A percentile compares a stretch with the other conserved stretches of the same genome.
Conservation (phyloP, 148 eudicot genomes). For the Tetragonia tetragonoides region DNA sequence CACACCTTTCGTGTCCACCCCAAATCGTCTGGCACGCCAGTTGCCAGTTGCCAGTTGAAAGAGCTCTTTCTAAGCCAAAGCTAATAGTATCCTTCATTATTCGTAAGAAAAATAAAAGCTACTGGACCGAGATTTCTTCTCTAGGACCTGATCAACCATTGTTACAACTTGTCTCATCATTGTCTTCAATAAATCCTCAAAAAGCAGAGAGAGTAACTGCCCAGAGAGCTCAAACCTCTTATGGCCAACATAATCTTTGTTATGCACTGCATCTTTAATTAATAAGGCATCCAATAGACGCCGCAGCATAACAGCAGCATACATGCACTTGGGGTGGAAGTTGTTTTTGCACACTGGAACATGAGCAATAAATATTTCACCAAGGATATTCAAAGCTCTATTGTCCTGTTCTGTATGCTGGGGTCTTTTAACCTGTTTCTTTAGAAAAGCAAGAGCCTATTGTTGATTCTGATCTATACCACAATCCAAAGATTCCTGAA, state of each 20-base stretch:
- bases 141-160: conserved; percentile 38
- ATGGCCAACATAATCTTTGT: conserved; percentile 98
- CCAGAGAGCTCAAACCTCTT: conserved; percentile 97
- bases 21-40: conserved; percentile 68
- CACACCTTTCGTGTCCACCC: conserved; percentile 81
- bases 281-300: conserved; percentile 90
- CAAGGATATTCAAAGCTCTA: conserved; percentile 58
- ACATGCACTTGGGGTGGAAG: conserved; percentile 79
- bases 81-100: conserved; percentile 47
- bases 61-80: conserved; percentile 70
- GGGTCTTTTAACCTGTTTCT: conserved; percentile 54
- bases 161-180: conserved; percentile 45
- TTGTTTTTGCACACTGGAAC: conserved; percentile 66
- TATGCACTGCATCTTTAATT: conserved; percentile 90
- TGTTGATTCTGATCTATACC: conserved; percentile 48
- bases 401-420: conserved; percentile 46
- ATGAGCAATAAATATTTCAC: conserved; percentile 76
- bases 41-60: conserved; percentile 95
- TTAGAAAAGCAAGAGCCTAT: conserved; percentile 77
- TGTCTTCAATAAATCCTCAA: conserved; percentile 97
- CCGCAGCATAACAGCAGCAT: conserved; percentile 90
- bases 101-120: conserved; percentile 64
- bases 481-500: conserved; percentile 53
- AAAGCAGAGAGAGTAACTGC: conserved; percentile 73
- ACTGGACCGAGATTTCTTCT: conserved; percentile 53